These are phyloP conservation scores for Juglanconis oblonga DNA, from an alignment of 2,329 filamentous ascomycete genomes.

Conservation along the genomic window DNA sequence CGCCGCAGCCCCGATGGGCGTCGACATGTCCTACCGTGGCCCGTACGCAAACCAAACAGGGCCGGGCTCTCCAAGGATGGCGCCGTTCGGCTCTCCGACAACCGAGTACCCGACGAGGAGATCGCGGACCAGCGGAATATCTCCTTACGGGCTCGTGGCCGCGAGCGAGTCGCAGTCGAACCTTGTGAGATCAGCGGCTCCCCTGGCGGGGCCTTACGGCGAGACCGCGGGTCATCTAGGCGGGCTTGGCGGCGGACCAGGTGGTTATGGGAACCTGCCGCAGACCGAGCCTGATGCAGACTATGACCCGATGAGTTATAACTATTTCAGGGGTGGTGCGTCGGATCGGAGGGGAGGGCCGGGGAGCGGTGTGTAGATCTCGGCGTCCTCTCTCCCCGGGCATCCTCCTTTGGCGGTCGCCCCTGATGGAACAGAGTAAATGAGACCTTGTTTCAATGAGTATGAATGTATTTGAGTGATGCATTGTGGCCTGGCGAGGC, in stretches of 20 bases:
- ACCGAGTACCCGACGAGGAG: constrained; percentile 11
- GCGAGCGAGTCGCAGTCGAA: constrained; percentile 16
- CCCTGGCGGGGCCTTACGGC: constrained; percentile 22
- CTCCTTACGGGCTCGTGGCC: constrained; percentile 15
- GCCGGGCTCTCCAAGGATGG: constrained; percentile 1
- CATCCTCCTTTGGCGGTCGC: not conserved
- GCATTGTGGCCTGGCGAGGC: constrained; percentile 6
- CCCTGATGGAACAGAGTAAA: not conserved
- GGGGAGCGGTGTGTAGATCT: constrained; percentile 1
- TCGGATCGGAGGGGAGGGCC: constrained; percentile 1
- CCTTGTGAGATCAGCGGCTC: constrained; percentile 16
- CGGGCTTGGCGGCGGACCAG: constrained; percentile 55
- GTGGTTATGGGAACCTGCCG: constrained; percentile 58
- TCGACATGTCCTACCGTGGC: not conserved
- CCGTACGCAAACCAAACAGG: constrained; percentile 5
- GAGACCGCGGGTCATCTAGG: constrained; percentile 40
- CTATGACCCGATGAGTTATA: constrained; percentile 49
- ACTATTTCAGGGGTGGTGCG: constrained; percentile 50
- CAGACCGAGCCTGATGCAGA: constrained; percentile 44
- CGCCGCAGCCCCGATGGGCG: constrained; percentile 2
- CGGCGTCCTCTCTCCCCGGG: not conserved
- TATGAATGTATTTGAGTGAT: not conserved
- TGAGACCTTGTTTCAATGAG: not conserved
- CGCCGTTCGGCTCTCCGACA: constrained; percentile 13
- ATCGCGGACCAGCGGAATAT: constrained; percentile 2